phyloP scores from a whole-genome alignment of 2,329 filamentous ascomycete genomes.

The Fusarium torreyae region DNA sequence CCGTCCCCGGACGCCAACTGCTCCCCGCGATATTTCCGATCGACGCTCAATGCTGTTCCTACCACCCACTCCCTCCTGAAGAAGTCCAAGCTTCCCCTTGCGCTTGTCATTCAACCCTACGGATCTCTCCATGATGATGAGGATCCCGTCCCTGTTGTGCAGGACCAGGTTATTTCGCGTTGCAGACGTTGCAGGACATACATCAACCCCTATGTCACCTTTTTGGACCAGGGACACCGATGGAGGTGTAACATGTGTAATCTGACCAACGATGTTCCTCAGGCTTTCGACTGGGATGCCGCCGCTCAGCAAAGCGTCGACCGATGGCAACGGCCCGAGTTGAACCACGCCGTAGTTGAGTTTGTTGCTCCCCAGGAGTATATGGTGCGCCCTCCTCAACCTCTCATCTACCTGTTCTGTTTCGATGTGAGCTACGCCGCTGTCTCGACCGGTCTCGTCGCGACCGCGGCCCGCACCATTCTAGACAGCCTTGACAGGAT shows the following conservation, averaged over 20 bases:
- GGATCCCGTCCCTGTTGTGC: conserved; percentile 90
- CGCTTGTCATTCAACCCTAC: conserved; percentile 96
- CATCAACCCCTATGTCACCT: conserved; percentile 97
- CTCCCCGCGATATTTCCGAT: conserved; percentile 93
- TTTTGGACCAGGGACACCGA: conserved; percentile 95
- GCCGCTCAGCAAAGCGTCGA: conserved; percentile 92
- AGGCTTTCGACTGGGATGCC: conserved; percentile 98
- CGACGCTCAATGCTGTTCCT: conserved; percentile 93
- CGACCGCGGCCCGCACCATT: conserved; percentile 93
- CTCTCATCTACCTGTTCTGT: conserved; percentile 94
- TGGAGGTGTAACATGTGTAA: conserved; percentile 99
- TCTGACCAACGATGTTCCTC: conserved; percentile 97
- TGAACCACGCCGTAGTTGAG: conserved; percentile 97
- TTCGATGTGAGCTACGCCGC: conserved; percentile 95
- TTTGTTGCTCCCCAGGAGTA: conserved; percentile 99
- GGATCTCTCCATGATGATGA: conserved; percentile 93
- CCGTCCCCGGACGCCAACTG: conserved; percentile 93
- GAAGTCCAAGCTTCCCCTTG: conserved; percentile 96
- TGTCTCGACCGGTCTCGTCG: conserved; percentile 90
- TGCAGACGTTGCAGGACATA: conserved; percentile 97
- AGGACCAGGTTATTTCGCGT: conserved; percentile 97
- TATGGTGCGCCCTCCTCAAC: conserved; percentile 97
- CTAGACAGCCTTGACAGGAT: conserved; percentile 95
- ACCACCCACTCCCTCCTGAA: conserved; percentile 94
- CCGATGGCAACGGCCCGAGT: conserved; percentile 89